These are phyloP conservation scores for Smallanthus sonchifolius DNA, from an alignment of 129 eudicot genomes.

Conservation along the genomic window DNA sequence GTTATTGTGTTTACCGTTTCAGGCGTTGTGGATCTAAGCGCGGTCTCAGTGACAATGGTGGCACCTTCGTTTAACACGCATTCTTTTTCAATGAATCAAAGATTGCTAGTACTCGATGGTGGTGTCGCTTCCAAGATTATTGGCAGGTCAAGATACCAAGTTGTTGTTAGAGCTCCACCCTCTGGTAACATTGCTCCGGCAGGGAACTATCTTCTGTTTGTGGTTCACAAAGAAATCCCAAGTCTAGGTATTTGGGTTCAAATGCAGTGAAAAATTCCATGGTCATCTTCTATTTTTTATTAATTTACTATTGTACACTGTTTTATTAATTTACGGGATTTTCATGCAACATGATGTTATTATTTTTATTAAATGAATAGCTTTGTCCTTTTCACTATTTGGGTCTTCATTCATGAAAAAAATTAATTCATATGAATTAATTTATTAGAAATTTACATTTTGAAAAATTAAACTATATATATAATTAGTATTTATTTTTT, in stretches of 20 bases:
- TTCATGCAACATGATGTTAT: too few species aligned
- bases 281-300: not conserved
- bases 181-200: conserved; percentile 54
- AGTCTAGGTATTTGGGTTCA: conserved; percentile 41
- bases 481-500: too few species aligned
- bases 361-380: too few species aligned
- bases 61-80: conserved; percentile 71
- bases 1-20: conserved; percentile 31
- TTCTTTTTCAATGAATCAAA: conserved; percentile 72
- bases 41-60: conserved; percentile 59
- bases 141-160: conserved; percentile 36
- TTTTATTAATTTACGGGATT: too few species aligned
- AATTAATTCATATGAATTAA: too few species aligned
- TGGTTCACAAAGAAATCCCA: conserved; percentile 45
- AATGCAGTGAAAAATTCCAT: conserved; percentile 18
- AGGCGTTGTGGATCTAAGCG: conserved; percentile 25
- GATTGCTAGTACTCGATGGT: conserved; percentile 41
- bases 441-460: too few species aligned
- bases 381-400: too few species aligned
- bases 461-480: too few species aligned
- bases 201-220: conserved; percentile 51
- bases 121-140: conserved; percentile 20
- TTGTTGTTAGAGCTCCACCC: conserved; percentile 39
- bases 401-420: too few species aligned
- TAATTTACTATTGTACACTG: not conserved